Conservation (phyloP, 2,329 filamentous ascomycete species). For the Septoria petroselini region DNA sequence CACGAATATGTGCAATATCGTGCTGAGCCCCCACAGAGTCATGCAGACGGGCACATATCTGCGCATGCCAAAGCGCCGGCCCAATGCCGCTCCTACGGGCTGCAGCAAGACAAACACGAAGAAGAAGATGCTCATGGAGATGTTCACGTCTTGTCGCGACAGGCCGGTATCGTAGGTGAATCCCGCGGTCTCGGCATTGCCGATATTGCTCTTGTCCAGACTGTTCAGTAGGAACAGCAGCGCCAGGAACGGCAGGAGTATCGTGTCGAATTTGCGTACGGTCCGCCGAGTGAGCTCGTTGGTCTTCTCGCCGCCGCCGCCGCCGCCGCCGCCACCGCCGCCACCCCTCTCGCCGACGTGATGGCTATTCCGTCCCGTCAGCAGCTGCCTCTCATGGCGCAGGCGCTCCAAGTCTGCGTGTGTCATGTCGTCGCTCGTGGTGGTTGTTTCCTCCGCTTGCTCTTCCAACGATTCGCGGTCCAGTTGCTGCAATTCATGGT, state of each 20-base stretch:
- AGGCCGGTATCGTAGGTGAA: conserved; percentile 57
- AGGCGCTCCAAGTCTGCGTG: background rate
- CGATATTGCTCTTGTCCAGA: conserved; percentile 54
- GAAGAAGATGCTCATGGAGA: conserved; percentile 57
- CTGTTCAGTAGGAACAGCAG: conserved; percentile 53
- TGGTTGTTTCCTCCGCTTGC: conserved; percentile 10
- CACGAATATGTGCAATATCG: conserved; percentile 49
- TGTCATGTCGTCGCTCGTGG: background rate
- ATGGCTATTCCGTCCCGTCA: too few species aligned
- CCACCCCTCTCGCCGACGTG: too few species aligned
- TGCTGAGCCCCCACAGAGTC: conserved; percentile 53
- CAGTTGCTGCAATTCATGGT: conserved; percentile 20
- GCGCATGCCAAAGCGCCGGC: conserved; percentile 55
- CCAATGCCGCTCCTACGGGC: conserved; percentile 56
- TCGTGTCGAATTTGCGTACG: conserved; percentile 49
- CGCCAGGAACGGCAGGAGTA: conserved; percentile 52
- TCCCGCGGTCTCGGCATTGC: conserved; percentile 57
- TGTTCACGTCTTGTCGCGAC: conserved; percentile 53
- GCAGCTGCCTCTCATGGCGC: conserved; percentile 7
- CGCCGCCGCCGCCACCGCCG: background rate
- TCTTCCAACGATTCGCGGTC: conserved; percentile 16
- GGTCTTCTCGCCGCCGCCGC: background rate
- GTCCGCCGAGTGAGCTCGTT: conserved; percentile 37
- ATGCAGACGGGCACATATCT: conserved; percentile 58
- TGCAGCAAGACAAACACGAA: conserved; percentile 58